Base-by-base conservation (phyloP, 2,329 filamentous ascomycete genomes). In the Myriosclerotinia curreyana region DNA sequence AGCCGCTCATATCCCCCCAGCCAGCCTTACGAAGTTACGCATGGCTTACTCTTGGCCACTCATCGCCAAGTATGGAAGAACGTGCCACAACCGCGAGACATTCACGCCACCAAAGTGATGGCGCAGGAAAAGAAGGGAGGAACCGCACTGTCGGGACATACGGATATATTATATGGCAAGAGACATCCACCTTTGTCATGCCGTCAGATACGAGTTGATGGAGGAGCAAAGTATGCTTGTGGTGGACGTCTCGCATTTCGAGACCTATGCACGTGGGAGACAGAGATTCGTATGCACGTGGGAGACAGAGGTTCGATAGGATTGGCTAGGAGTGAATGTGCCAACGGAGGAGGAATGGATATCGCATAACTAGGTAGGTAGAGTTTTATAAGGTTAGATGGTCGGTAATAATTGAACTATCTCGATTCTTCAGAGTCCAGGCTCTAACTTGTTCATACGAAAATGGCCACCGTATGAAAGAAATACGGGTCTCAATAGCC, bases 1-100 rank as follows among this genome's bases (percentile, higher is more conserved):
- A 58, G 40, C 28, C 25, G 12, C 34, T 15, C 20, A 25, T 1
- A 58, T 8, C 42, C 14, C 31, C 2, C 14, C 31, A 25, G 14
- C n/a, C 42, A 36, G 42, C 31, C 42, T 59, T 48, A 20, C n/a
- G n/a, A n/a, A n/a, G n/a, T n/a, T n/a, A n/a, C 28, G 28, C 42
- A 58, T 58, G 42, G 42, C 42, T 58, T 48, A 20, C 15, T 58
- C 28, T 36, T 46, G 42, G 42, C 62, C 62, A 66, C 53, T 61
- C 49, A 66, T 52, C 62, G 65, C 62, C 62, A 64, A 66, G 62
- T 31, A 60, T 49, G 50, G 46, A 36, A 25, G 38, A 66, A 66
- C 62, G 66, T 65, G 60, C 58, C 34, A 52, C 36, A 50, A 20
- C 46, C 34, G 46, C 9, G 22, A 20, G 28, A 34, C 22, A 31